These are phyloP conservation scores for Kernera saxatilis DNA, from an alignment of 345 rosid genomes.

Conservation along the genomic window DNA sequence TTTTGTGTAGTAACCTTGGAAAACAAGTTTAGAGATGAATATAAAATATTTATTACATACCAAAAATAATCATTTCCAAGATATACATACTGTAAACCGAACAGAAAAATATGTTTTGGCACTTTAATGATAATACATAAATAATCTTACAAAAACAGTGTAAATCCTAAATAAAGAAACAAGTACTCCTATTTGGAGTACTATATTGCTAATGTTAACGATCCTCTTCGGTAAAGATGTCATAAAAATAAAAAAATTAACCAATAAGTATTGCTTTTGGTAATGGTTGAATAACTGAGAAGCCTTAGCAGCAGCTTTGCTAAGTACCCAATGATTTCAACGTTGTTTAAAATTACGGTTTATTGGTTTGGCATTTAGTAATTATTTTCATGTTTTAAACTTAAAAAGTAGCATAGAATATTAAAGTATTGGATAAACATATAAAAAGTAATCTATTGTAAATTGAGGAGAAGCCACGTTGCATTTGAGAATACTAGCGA, in stretches of 20 bases:
- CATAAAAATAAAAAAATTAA: background rate
- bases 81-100: background rate
- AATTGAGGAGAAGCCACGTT: background rate
- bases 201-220: background rate
- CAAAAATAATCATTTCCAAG: background rate
- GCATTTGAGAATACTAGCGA: background rate
- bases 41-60: background rate
- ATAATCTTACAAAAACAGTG: background rate
- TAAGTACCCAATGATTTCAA: background rate
- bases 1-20: background rate
- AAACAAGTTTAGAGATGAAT: background rate
- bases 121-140: background rate
- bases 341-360: background rate
- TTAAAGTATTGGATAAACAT: background rate
- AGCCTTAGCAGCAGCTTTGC: background rate
- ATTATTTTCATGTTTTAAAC: background rate
- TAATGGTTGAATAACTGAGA: background rate
- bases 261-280: background rate
- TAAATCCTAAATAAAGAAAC: background rate
- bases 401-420: background rate
- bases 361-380: background rate
- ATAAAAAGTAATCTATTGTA: background rate
- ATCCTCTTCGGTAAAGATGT: background rate
- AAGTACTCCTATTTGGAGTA: background rate
- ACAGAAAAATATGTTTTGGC: background rate